Evolutionary conservation across 148 eudicot species (phyloP), one percentile per base, ranked within the genome.

Genomic region (Vaccinium corymbosum): DNA sequence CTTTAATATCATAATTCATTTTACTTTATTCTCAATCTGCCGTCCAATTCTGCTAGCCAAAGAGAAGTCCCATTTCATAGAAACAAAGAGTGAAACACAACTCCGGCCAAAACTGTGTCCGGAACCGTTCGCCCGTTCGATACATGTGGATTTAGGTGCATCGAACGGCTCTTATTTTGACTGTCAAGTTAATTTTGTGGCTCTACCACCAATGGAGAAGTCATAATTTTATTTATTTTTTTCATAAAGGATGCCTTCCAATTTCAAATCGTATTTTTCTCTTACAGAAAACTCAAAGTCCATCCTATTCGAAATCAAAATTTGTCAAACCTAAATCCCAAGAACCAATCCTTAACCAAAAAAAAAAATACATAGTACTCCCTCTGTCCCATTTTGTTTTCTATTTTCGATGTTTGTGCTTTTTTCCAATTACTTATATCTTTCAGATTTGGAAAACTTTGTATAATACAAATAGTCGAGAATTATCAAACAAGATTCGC

Each of bases 241-340:
- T 42, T 42, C 46, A 29, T 25, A 56, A 52, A 12, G 19, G n/a
- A 84, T 35, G 38, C 38, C 3, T 2, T 35, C 38, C 38, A 35
- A 35, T 35, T 35, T 2, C 38, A 35, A 35, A 35, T 50, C 52
- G 7, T 25, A 78, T 78, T 72, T 85, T 76, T 79, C 35, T 78
- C 88, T 83, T 84, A 22, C 64, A 9, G 17, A 72, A 56, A 80
- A 89, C 89, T 83, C 89, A 89, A 78, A 87, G 80, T 72, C 59
- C 76, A 59, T 35, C 62, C 74, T 66, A 78, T 56, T 35, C 16
- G 66, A 42, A 32, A 27, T 17, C 32, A 51, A 75, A 19, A 22
- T 55, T 83, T 61, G 90, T 90, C 90, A 86, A 88, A 83, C 89
- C 84, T 86, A 78, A 83, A 59, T 81, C 86, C 87, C 81, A 84